These are phyloP conservation scores for Ophiostoma triangulosporum DNA, from an alignment of 2,329 filamentous ascomycete species.

Conservation along the genomic window DNA sequence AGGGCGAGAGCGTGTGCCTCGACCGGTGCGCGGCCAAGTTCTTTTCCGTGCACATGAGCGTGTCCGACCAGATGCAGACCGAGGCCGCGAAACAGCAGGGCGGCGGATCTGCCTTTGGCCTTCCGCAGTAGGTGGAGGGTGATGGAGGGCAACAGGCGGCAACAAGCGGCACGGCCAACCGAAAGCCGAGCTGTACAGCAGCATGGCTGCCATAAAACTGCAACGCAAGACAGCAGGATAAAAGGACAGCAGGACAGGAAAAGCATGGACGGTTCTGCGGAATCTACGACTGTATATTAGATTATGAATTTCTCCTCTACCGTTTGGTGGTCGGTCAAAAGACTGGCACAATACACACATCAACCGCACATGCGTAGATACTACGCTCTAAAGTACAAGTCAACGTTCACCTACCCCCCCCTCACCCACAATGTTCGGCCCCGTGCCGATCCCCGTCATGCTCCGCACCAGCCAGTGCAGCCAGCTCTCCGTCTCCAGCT, in stretches of 20 bases:
- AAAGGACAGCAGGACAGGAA: too few species aligned
- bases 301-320: not conserved
- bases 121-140: not conserved
- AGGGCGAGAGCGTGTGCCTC: constrained; percentile 95
- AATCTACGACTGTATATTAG: not conserved
- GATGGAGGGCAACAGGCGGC: not conserved
- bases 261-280: not conserved
- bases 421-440: constrained; percentile 37
- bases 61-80: constrained; percentile 90
- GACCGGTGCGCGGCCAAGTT: constrained; percentile 97
- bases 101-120: not conserved
- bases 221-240: not conserved
- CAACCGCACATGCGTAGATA: not conserved
- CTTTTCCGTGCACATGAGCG: constrained; percentile 97
- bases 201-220: too few species aligned
- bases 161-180: not conserved
- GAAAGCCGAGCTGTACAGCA: too few species aligned
- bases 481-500: constrained; percentile 52
- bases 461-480: constrained; percentile 50
- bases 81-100: constrained; percentile 38
- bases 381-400: not conserved
- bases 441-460: constrained; percentile 45
- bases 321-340: not conserved
- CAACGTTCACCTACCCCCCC: not conserved
- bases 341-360: not conserved